A percentile compares a stretch with the other conserved stretches of the same genome.
phyloP scores from a whole-genome alignment of 768 basidiomycete species.

The Lactarius evosmus region DNA sequence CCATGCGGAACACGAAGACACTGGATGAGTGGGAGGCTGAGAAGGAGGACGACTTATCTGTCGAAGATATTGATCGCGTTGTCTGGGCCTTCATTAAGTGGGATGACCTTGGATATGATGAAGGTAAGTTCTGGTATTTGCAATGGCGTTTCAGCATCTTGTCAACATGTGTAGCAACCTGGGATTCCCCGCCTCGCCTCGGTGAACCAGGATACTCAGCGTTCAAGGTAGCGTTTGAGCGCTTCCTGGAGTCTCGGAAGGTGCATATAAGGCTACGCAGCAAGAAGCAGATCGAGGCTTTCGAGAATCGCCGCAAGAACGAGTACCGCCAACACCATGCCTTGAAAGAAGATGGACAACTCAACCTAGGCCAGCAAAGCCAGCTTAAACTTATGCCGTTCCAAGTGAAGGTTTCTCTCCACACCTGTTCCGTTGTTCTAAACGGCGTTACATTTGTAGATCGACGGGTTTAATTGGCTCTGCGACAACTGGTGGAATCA shows the following conservation, averaged over 20 bases:
- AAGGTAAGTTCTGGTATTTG: constrained; percentile 52
- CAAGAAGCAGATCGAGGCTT: constrained; percentile 39
- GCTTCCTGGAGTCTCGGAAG: constrained; percentile 58
- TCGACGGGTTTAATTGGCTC: constrained; percentile 82
- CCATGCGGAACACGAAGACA: constrained; percentile 50
- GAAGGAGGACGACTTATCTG: constrained; percentile 41
- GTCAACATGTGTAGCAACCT: constrained; percentile 57
- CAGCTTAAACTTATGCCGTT: constrained; percentile 79
- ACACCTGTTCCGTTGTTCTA: constrained; percentile 8
- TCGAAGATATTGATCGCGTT: constrained; percentile 56
- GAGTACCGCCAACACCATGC: constrained; percentile 47
- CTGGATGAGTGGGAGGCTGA: constrained; percentile 59
- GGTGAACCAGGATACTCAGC: constrained; percentile 56
- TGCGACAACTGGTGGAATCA: constrained; percentile 85
- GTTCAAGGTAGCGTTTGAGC: constrained; percentile 63
- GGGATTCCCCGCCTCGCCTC: constrained; percentile 81
- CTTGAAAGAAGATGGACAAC: constrained; percentile 44
- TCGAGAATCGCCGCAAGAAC: constrained; percentile 55
- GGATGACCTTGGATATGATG: constrained; percentile 89
- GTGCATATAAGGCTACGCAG: constrained; percentile 57
- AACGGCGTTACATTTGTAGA: constrained; percentile 37
- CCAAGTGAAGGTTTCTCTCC: constrained; percentile 48
- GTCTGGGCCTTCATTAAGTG: constrained; percentile 90
- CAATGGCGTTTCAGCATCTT: constrained; percentile 10
- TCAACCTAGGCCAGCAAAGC: constrained; percentile 63